A percentile compares a stretch with the other conserved stretches of the same genome.
These are phyloP conservation scores for Gentiana straminea DNA, from an alignment of 257 asterid genomes.

Conservation along the genomic window DNA sequence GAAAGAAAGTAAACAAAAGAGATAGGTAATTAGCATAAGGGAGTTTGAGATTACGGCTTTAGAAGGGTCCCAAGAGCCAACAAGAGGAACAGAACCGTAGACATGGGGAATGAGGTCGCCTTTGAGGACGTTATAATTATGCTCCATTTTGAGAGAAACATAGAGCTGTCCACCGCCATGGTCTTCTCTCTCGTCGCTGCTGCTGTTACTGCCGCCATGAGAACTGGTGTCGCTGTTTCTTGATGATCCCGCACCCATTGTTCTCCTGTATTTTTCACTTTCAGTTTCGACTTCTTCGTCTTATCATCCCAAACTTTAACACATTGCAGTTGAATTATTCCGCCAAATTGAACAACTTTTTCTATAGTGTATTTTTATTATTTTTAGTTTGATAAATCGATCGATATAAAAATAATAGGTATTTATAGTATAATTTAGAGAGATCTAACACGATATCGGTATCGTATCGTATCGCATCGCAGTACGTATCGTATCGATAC, in stretches of 20 bases:
- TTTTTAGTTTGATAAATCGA: no score
- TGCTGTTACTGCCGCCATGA: conserved; percentile 25
- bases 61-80: conserved; percentile 92
- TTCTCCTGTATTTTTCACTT: no score
- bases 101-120: conserved; percentile 84
- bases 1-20: background rate
- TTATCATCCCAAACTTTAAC: no score
- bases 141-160: conserved; percentile 92
- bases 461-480: no score
- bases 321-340: no score
- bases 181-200: conserved; percentile 49
- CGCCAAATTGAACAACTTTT: no score
- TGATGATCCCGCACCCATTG: conserved; percentile 70
- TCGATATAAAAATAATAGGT: no score
- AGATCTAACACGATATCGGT: no score
- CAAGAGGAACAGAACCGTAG: conserved; percentile 83
- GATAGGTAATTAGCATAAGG: background rate
- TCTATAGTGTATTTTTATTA: no score
- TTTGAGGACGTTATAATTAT: conserved; percentile 32
- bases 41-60: conserved; percentile 44
- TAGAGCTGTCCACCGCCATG: conserved; percentile 86
- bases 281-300: no score
- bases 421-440: no score
- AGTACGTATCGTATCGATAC: no score
- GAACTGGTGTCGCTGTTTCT: conserved; percentile 50